Conservation (phyloP, 2,329 filamentous ascomycete species). For the Mariannaea sp. region DNA sequence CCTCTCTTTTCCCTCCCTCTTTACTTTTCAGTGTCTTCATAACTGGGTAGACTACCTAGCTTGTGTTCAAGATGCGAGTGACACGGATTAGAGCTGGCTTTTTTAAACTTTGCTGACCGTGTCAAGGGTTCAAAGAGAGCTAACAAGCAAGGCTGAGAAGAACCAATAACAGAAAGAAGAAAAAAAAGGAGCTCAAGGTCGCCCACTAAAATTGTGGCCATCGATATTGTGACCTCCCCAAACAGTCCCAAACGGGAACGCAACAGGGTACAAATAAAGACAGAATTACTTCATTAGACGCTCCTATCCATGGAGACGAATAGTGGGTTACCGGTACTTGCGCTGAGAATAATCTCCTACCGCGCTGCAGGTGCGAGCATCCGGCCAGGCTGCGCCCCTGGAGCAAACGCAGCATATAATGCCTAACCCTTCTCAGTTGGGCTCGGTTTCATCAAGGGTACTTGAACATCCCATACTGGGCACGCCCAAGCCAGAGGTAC, state of each 20-base stretch:
- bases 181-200: background rate
- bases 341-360: background rate
- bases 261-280: constrained; percentile 1
- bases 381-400: constrained; percentile 14
- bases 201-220: no score
- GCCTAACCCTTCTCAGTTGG: constrained; percentile 8
- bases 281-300: no score
- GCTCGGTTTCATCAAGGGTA: background rate
- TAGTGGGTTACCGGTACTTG: background rate
- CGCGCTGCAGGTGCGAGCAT: constrained; percentile 3
- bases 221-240: constrained; percentile 1
- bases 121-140: background rate
- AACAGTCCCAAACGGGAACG: constrained; percentile 9
- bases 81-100: constrained; percentile 6
- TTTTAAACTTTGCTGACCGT: background rate
- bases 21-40: no score
- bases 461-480: constrained; percentile 3
- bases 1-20: no score
- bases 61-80: no score
- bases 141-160: constrained; percentile 14
- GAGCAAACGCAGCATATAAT: constrained; percentile 9
- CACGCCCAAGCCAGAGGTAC: constrained; percentile 5
- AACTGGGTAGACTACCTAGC: no score
- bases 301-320: background rate
- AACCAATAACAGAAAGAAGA: no score